Base-by-base conservation (phyloP, 148 eudicot species). In the Fallopia convolvulus region DNA sequence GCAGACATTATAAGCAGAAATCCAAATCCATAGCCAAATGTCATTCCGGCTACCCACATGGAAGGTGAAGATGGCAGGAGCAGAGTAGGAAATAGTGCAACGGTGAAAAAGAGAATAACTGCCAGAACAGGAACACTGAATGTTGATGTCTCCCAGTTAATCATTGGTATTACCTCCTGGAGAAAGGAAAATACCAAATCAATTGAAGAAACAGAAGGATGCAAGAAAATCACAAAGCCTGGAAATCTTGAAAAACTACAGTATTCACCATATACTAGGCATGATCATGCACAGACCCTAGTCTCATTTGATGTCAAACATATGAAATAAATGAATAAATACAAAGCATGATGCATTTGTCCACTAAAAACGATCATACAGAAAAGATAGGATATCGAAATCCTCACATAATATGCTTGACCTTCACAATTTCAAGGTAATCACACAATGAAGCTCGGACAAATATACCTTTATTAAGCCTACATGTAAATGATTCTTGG, bases 21-120 rank as follows among this genome's bases (percentile, higher is more conserved):
- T 17, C 98, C 94, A 74, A 74, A 73, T 74, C 97, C 93, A 78
- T 94, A 94, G 42, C 97, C 95, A 78, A 92, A 92, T 66, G 90
- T 88, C 95, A 94, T 92, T 60, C 97, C 98, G 60, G 90, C 97
- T 66, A 89, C 80, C 98, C 98, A 94, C 87, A 89, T 90, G 78
- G 95, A 88, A 4, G 97, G 98, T 26, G 90, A 74, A 55, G 95
- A 83, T 74, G 98, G 98, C 74, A 94, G 33, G 79, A 92, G 81
- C 17, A 94, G 44, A 11, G 81, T 55, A 12, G 98, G 98, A 61
- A 92, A 89, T 65, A 94, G 76, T 46, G 93, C 89, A 47, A 92
- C 82, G 53, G 93, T 85, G 75, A 84, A 87, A 84, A 92, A 88
- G 65, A 94, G 78, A 49, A 94, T 75, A 74, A 87, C 80, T 76